phyloP scores from a whole-genome alignment of 2,329 filamentous ascomycete species.

The Penicillium sp. region DNA sequence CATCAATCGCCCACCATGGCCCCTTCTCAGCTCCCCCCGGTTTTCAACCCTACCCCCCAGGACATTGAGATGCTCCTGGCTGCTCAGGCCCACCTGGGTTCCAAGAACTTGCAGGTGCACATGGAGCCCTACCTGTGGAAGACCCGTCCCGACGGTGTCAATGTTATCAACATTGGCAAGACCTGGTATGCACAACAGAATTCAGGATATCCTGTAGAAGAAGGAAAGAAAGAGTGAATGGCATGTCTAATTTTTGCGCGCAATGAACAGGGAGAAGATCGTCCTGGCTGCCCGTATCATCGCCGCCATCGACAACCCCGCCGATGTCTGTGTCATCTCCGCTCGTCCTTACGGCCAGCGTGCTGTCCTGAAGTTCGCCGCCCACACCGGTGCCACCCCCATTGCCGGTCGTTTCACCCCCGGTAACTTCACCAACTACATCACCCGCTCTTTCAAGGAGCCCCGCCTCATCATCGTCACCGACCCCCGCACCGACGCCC shows the following conservation, averaged over 20 bases:
- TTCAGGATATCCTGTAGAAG: not conserved
- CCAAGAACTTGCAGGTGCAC: conserved; percentile 99
- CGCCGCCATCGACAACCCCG: conserved; percentile 97
- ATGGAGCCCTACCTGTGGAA: conserved; percentile 99
- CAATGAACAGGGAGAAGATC: conserved; percentile 86
- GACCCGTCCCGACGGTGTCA: conserved; percentile 97
- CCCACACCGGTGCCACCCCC: conserved; percentile 95
- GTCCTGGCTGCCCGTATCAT: conserved; percentile 98
- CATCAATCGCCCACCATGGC: conserved; percentile 77
- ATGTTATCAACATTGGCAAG: conserved; percentile 99
- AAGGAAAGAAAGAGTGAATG: not conserved
- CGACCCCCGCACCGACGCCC: conserved; percentile 98
- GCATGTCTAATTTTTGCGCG: conserved; percentile 21
- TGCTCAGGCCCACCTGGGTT: conserved; percentile 93
- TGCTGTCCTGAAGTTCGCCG: conserved; percentile 98
- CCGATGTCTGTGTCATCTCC: conserved; percentile 98
- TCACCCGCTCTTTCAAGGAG: conserved; percentile 99
- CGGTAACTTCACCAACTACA: conserved; percentile 99
- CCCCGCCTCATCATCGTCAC: conserved; percentile 99
- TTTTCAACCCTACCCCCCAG: conserved; percentile 95
- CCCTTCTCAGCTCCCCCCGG: conserved; percentile 86
- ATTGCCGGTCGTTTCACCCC: conserved; percentile 99
- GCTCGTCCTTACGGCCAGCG: conserved; percentile 99
- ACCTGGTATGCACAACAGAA: conserved; percentile 72
- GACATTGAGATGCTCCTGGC: conserved; percentile 99